A percentile compares a stretch with the other conserved stretches of the same genome.
These are phyloP conservation scores for Aspergillus novoparasiticus DNA, from an alignment of 2,329 filamentous ascomycete species.

Conservation along the genomic window DNA sequence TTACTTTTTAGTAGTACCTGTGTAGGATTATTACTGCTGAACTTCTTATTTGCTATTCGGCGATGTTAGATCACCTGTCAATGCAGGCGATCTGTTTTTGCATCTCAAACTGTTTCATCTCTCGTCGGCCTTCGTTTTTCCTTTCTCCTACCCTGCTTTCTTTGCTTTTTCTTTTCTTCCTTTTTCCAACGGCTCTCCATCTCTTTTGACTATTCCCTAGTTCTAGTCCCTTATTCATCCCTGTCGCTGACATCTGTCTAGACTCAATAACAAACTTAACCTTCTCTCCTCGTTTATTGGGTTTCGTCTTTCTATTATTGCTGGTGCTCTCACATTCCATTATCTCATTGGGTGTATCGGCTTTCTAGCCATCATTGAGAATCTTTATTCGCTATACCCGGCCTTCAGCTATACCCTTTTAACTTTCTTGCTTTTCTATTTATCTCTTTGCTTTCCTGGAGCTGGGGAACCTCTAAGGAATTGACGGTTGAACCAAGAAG, in stretches of 20 bases:
- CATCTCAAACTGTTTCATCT: conserved; percentile 28
- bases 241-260: conserved; percentile 1
- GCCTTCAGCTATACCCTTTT: background rate
- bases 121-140: conserved; percentile 10
- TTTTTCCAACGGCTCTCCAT: background rate
- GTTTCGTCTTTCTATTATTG: background rate
- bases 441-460: background rate
- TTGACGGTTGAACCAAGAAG: background rate
- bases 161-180: conserved; percentile 15
- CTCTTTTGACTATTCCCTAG: conserved; percentile 3
- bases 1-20: background rate
- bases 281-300: background rate
- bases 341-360: background rate
- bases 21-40: conserved; percentile 17
- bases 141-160: conserved; percentile 12
- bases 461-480: background rate
- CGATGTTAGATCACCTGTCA: conserved; percentile 28
- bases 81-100: conserved; percentile 29
- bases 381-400: background rate
- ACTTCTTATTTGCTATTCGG: conserved; percentile 23
- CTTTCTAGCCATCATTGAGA: background rate
- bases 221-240: conserved; percentile 4
- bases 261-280: conserved; percentile 3
- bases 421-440: background rate
- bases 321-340: background rate